phyloP scores from a whole-genome alignment of 495 filamentous ascomycete genomes.

The Tetracladium setigerum region DNA sequence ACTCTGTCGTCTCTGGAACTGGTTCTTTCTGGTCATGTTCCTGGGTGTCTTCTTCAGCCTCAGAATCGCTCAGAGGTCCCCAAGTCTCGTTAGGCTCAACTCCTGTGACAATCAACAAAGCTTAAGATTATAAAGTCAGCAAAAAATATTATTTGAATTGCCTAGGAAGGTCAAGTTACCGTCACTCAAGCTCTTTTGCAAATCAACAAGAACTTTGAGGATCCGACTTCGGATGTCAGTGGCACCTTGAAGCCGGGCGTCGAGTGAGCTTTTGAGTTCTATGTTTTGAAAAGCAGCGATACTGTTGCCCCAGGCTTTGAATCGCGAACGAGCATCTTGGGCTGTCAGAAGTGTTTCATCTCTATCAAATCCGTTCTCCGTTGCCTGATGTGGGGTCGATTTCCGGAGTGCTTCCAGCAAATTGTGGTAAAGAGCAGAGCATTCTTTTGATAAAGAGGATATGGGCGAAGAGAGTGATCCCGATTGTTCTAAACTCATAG shows the following conservation, averaged over 20 bases:
- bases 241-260: constrained; percentile 37
- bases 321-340: constrained; percentile 28
- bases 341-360: neutral
- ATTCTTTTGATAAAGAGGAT: too few species aligned
- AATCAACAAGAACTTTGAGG: constrained; percentile 24
- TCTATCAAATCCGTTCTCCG: constrained; percentile 2
- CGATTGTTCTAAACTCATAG: too few species aligned
- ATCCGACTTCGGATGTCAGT: constrained; percentile 32
- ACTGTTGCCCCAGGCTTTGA: constrained; percentile 38
- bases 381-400: neutral
- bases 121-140: neutral
- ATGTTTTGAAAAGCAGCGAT: constrained; percentile 35
- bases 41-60: too few species aligned
- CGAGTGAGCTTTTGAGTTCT: constrained; percentile 30
- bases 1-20: neutral
- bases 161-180: neutral
- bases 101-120: constrained; percentile 8
- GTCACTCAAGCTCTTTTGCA: constrained; percentile 8
- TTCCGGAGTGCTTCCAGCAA: neutral
- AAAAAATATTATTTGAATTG: too few species aligned
- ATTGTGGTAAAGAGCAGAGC: too few species aligned
- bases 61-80: constrained; percentile 4
- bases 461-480: too few species aligned
- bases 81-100: constrained; percentile 8
- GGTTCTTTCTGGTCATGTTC: neutral